Evolutionary conservation across 1,284 basidiomycete genomes (phyloP), one percentile per base, ranked within the genome.

Genomic region (Tetrapyrgos nigripes): DNA sequence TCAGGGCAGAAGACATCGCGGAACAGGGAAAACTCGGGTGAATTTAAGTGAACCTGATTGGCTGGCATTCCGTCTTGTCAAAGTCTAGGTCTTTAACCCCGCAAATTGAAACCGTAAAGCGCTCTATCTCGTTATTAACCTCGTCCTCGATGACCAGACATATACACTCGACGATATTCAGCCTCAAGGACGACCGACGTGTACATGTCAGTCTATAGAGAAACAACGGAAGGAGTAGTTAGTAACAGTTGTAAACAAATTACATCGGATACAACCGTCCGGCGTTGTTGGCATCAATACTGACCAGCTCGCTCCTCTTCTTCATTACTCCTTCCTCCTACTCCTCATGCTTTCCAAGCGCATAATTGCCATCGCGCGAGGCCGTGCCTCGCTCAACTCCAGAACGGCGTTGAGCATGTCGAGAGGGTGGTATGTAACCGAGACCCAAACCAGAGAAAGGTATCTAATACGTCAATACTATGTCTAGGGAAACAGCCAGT

Each of bases 291-390:
- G n/a, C 23, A 24, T 31, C 26, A 33, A 4, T 45, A 44, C 45
- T 28, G 28, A 26, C 28, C 50, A 40, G 43, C 46, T 35, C 28
- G 29, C 26, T 31, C 19, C 48, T 45, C 44, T 19, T 23, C 59
- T 53, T 56, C 46, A 56, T 49, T 44, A 55, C 51, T 58, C 54
- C 53, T 43, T 53, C 49, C 44, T 23, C 47, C 26, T 27, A 37
- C n/a, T 50, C 17, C 28, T 17, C 21, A 92, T 92, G 89, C 79
- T 92, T 45, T 90, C 89, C 69, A 86, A 85, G 80, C 88, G 81
- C 65, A 80, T 91, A 63, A 78, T 91, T 57, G 81, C 85, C 57
- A 76, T 88, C 60, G 88, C 89, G 63, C 86, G 87, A 60, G 79
- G 83, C 64, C 85, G 86, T 62, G 81, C 78, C 58, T 68, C 84